Conservation (phyloP, 768 basidiomycete genomes). For the Holtermanniella nyarrowii region DNA sequence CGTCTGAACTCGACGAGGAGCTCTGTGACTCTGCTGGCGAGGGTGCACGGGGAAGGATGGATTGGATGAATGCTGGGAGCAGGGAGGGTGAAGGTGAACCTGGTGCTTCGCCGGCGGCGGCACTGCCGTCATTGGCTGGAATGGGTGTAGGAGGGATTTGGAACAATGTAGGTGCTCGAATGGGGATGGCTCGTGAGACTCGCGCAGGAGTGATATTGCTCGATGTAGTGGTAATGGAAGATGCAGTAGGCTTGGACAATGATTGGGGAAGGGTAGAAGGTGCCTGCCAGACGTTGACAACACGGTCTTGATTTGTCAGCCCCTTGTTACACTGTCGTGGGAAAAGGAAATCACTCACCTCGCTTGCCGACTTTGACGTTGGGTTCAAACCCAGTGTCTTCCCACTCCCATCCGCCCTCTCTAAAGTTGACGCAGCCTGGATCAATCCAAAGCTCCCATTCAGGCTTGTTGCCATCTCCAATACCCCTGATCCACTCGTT, state of each 20-base stretch:
- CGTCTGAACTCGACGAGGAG: slow-evolving; percentile 1
- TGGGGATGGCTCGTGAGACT: slow-evolving; percentile 31
- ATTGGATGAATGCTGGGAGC: slow-evolving; percentile 4
- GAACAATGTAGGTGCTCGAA: slow-evolving; percentile 33
- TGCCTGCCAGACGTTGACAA: slow-evolving; percentile 37
- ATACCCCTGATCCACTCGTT: slow-evolving; percentile 27
- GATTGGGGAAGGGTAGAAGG: slow-evolving; percentile 7
- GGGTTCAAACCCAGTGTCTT: slow-evolving; percentile 36
- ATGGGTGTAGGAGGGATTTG: slow-evolving; percentile 36
- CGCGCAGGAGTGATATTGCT: slow-evolving; percentile 16
- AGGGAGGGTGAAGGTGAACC: slow-evolving; percentile 3
- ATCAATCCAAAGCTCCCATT: slow-evolving; percentile 42
- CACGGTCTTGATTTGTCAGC: slow-evolving; percentile 40
- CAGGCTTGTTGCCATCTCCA: slow-evolving; percentile 18
- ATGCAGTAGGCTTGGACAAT: neutral
- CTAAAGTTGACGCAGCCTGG: slow-evolving; percentile 38
- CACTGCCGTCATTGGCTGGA: neutral
- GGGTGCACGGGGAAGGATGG: neutral
- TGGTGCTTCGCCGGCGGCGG: neutral
- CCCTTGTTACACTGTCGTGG: slow-evolving; percentile 31
- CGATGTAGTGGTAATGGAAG: slow-evolving; percentile 2
- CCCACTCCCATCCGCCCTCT: slow-evolving; percentile 40
- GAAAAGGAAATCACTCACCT: neutral
- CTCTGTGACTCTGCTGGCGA: slow-evolving; percentile 2
- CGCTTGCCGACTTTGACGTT: slow-evolving; percentile 28